Evolutionary conservation across 2,329 filamentous ascomycete species (phyloP), one percentile per base, ranked within the genome.

Genomic region (Aspergillus glaucus): DNA sequence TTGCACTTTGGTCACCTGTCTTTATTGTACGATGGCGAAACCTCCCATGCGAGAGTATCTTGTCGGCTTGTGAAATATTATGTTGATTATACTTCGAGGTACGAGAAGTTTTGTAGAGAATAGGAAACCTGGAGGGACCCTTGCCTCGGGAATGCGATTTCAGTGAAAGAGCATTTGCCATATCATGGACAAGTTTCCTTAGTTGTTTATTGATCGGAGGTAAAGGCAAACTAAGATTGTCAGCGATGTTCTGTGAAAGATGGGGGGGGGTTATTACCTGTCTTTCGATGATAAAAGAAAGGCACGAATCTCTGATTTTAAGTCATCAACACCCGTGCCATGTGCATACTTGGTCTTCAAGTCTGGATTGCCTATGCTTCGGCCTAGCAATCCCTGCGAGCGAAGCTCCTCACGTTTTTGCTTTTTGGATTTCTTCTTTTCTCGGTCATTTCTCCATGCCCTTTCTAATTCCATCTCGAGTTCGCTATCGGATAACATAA

Each of bases 61-160:
- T 57, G 59, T 72, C 72, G 19, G 78, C 63, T 17, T 71, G 67
- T 43, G 71, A 67, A 44, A 81, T 77, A 0, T 75, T 75, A 17
- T 74, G 71, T 36, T 84, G 78, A 5, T 79, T 75, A 56, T 84
- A 88, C 2, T 70, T 68, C 0, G 77, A 64, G 0, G 90, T 95
- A 19, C 77, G 75, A 2, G 74, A 74, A 0, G 87, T 92, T 60
- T 91, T 89, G 54, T 85, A 84, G 2, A 97, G 76, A 1, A 88
- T 78, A 0, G 90, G 87, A 56, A 87, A 88, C 24, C 93, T 83
- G 44, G 81, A 79, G 19, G 80, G 78, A 6, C 85, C 89, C 44
- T 79, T 79, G 2, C 92, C 92, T 17, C 81, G 79, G 0, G 91
- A 96, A 62, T 91, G 88, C 3, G 91, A 95, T 55, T 86, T 92